Base-by-base conservation (phyloP, 805 yeast species). In the Candida mattraensis region DNA sequence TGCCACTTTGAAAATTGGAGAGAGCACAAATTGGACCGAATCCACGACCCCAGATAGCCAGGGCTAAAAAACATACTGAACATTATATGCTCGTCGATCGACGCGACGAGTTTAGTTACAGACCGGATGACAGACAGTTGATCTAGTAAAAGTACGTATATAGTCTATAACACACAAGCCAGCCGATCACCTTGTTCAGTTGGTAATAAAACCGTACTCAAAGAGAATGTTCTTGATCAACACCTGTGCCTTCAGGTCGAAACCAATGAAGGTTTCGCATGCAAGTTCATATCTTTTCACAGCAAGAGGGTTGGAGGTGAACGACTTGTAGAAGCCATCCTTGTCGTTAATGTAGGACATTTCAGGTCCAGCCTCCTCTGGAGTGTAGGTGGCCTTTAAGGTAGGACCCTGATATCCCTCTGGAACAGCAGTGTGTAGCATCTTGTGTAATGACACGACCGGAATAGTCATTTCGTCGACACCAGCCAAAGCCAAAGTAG, bases 391-490 rank as follows among this genome's bases (percentile, higher is more conserved):
- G 18, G 33, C 20, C 24, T 40, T 40, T n/a, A 49, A 28, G 20
- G 40, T 39, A 12, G 57, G 55, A 8, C 47, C 30, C 12, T 27
- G 29, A 25, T 35, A 32, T 60, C 67, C 55, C 16, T 35, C 44
- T 5, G 63, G 63, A 18, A 50, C 51, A 9, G 50, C 43, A 7
- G 41, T 37, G 36, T 43, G 45, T 12, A 54, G 22, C 28, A 56
- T 45, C 38, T 50, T 55, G 42, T 56, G 50, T 26, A 60, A 30
- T n/a, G 60, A 48, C n/a, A 46, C 42, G 3, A 51, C 43, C 1
- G 64, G 60, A 10, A 58, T 30, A 5, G 68, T 63, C 53, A 61
- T 56, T 30, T 52, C 67, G 32, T 63, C 67, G 18, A 63, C 48
- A 21, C 68, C 68, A 24, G 56, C 54, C 11, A 61, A 42, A 12